These are phyloP conservation scores for Sphaceloma murrayae DNA, from an alignment of 2,329 filamentous ascomycete species.

Conservation along the genomic window DNA sequence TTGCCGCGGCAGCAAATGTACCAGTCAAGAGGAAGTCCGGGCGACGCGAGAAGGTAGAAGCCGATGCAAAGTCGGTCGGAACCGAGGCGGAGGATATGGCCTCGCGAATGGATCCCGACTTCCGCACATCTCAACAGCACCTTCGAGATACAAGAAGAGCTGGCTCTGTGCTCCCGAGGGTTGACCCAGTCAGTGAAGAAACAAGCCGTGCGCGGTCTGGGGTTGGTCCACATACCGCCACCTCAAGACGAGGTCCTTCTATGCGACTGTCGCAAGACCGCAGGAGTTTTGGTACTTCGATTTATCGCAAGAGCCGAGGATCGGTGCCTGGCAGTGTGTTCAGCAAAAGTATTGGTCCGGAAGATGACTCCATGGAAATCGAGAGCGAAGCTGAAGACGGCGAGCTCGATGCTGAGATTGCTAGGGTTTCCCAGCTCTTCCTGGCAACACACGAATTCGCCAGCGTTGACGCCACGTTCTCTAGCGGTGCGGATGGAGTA, in stretches of 20 bases:
- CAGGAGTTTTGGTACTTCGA: slow-evolving; percentile 45
- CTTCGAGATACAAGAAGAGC: slow-evolving; percentile 60
- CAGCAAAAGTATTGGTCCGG: slow-evolving; percentile 26
- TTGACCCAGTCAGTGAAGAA: slow-evolving; percentile 58
- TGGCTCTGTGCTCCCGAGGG: slow-evolving; percentile 80
- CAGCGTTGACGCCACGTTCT: slow-evolving; percentile 21
- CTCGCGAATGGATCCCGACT: slow-evolving; percentile 42
- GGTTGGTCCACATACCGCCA: slow-evolving; percentile 38
- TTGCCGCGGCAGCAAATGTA: slow-evolving; percentile 46
- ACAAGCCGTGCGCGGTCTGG: slow-evolving; percentile 18
- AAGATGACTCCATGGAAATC: slow-evolving; percentile 31
- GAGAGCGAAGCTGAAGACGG: slow-evolving; percentile 24
- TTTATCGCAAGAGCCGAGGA: slow-evolving; percentile 40
- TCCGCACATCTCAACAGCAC: slow-evolving; percentile 41
- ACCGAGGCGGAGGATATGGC: slow-evolving; percentile 40
- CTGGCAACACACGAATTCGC: slow-evolving; percentile 17
- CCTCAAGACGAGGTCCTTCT: slow-evolving; percentile 60
- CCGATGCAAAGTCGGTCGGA: slow-evolving; percentile 20
- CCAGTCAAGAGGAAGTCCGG: slow-evolving; percentile 20
- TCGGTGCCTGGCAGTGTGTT: slow-evolving; percentile 45
- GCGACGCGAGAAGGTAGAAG: slow-evolving; percentile 18
- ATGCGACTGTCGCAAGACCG: slow-evolving; percentile 58
- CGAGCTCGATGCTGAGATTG: slow-evolving; percentile 18
- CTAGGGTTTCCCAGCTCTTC: slow-evolving; percentile 15
- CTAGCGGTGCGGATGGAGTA: slow-evolving; percentile 25